Evolutionary conservation across 2,329 filamentous ascomycete species (phyloP).

Genomic region (Fusarium sp.): DNA sequence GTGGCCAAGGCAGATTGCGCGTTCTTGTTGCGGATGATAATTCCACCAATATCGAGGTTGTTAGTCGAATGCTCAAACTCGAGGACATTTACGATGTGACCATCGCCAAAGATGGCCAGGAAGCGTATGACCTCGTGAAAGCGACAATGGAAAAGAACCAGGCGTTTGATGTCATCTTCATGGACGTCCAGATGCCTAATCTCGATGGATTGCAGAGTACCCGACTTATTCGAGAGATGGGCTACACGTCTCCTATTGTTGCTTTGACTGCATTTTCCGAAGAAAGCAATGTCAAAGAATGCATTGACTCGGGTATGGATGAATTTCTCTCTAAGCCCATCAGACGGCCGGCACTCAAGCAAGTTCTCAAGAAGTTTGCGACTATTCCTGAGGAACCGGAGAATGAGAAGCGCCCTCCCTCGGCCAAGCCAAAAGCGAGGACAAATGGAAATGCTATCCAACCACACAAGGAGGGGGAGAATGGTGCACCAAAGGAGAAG

Average conservation of each 20-base stretch:
- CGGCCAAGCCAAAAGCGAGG: conserved; percentile 31
- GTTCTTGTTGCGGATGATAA: conserved; percentile 85
- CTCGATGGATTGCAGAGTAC: conserved; percentile 90
- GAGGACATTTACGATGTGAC: conserved; percentile 89
- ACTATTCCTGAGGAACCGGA: conserved; percentile 78
- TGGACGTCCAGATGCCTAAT: conserved; percentile 97
- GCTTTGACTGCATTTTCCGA: conserved; percentile 91
- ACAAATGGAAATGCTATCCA: conserved; percentile 32
- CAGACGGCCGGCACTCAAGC: conserved; percentile 83
- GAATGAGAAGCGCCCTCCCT: conserved; percentile 36
- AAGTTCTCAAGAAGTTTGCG: conserved; percentile 84
- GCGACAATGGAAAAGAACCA: conserved; percentile 78
- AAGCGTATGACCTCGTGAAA: conserved; percentile 88
- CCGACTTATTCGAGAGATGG: conserved; percentile 83
- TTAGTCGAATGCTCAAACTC: conserved; percentile 74
- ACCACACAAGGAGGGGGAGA: conserved; percentile 23
- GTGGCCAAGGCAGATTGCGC: conserved; percentile 71
- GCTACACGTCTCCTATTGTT: conserved; percentile 88
- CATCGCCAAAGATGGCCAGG: conserved; percentile 85
- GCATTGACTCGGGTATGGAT: conserved; percentile 91
- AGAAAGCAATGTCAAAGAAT: conserved; percentile 87
- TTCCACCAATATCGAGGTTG: conserved; percentile 67
- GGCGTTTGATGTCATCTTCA: conserved; percentile 89
- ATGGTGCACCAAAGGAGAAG: conserved; percentile 34
- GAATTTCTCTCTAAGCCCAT: conserved; percentile 85